A percentile compares a stretch with the other conserved stretches of the same genome.
These are phyloP conservation scores for Penicillium canescens DNA, from an alignment of 495 filamentous ascomycete genomes.

Conservation along the genomic window DNA sequence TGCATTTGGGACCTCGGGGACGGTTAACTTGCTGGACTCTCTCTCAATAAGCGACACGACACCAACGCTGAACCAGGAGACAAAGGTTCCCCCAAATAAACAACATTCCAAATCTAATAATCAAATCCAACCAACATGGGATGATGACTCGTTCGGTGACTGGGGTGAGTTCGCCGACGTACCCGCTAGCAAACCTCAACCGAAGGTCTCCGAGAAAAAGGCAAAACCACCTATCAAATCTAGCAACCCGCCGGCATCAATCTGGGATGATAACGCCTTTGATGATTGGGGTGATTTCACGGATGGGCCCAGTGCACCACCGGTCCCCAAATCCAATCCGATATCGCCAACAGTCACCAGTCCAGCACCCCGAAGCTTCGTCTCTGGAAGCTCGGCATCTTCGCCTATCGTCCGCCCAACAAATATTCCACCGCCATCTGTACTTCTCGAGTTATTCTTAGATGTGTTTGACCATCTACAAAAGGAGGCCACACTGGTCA, in stretches of 20 bases:
- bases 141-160: constrained; percentile 41
- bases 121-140: constrained; percentile 14
- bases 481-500: constrained; percentile 34
- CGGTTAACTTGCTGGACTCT: constrained; percentile 27
- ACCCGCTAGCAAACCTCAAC: constrained; percentile 16
- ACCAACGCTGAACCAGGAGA: neutral
- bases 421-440: constrained; percentile 85
- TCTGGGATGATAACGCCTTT: constrained; percentile 59
- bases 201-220: neutral
- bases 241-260: constrained; percentile 31
- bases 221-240: constrained; percentile 16
- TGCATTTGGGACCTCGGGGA: neutral
- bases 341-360: constrained; percentile 1
- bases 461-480: constrained; percentile 55
- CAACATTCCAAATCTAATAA: constrained; percentile 1
- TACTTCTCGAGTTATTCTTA: constrained; percentile 76
- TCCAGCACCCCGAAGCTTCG: constrained; percentile 14
- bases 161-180: constrained; percentile 43
- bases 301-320: constrained; percentile 29
- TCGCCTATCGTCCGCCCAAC: constrained; percentile 61
- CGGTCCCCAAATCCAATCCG: constrained; percentile 8
- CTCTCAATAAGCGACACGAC: constrained; percentile 24
- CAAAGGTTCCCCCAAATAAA: constrained; percentile 1
- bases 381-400: constrained; percentile 7
- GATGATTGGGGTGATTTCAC: constrained; percentile 46